Evolutionary conservation across 2,329 filamentous ascomycete species (phyloP), one percentile per base, ranked within the genome.

Genomic region (Microdochium bolleyi): DNA sequence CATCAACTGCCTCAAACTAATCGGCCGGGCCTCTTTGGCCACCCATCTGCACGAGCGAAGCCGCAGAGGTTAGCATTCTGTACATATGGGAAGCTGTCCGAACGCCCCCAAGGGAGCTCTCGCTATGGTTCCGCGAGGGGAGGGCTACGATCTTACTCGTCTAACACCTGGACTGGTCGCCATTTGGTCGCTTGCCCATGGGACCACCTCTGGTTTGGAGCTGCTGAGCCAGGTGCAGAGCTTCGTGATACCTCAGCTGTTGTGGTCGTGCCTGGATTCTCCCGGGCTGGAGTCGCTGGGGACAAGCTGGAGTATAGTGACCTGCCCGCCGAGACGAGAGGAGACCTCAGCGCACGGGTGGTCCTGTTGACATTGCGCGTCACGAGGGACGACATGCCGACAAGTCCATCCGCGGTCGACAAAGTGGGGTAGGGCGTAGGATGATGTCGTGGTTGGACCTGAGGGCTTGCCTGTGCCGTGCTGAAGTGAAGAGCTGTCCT

Each of bases 1-100:
- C 73, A 95, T 97, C 63, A 99, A 81, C 72, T 97, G 94, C 54
- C 94, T 88, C 62, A 99, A 75, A 72, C 90, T 96, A 66, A 99
- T 96, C n/a, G 94, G 94, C 51, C 91, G 83, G 49, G 92, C 92
- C 67, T 96, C 90, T 63, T 87, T 89, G 57, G 88, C 86, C 51
- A 96, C 92, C 91, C 92, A 97, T 77, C 91, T 95, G 61, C 46
- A 54, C 49, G 34, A 53, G 24, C 9, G 10, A 22, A 24, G 41
- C 16, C 5, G 9, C 21, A 22, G 27, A 30, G 9, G 41, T 46
- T 13, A 46, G 41, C 19, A 22, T 19, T 46, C 5, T 24, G 7
- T 19, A 4, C n/a, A 24, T n/a, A 19, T 5, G 10, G 19, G 16
- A 46, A 19, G 16, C 4, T 10, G 13, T 22, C 13, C 19, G 3